phyloP scores from a whole-genome alignment of 768 basidiomycete genomes.

The Chlorophyllum brunneum region DNA sequence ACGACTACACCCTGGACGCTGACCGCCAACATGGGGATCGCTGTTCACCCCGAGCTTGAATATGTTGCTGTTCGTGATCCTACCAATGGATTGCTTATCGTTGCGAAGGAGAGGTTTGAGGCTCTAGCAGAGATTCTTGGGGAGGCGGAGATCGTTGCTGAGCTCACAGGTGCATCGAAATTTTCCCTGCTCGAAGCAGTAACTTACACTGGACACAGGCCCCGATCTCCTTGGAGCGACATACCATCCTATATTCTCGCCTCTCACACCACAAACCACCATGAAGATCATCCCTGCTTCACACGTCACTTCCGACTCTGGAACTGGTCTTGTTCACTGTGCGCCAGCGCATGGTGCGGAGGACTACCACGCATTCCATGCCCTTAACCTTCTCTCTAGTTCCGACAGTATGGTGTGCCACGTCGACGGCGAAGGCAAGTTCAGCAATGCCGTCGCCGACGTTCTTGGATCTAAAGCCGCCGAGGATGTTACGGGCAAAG shows the following conservation, averaged over 20 bases:
- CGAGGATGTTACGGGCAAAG: constrained; percentile 53
- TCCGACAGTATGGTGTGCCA: constrained; percentile 65
- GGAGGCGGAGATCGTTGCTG: constrained; percentile 29
- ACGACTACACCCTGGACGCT: constrained; percentile 98
- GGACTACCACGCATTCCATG: constrained; percentile 79
- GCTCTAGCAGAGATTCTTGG: constrained; percentile 35
- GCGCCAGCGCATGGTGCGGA: constrained; percentile 94
- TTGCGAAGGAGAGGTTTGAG: constrained; percentile 50
- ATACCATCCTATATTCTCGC: constrained; percentile 62
- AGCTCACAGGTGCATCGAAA: constrained; percentile 32
- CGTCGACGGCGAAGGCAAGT: constrained; percentile 74
- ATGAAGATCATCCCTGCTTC: constrained; percentile 59
- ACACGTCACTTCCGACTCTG: constrained; percentile 84
- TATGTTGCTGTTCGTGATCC: constrained; percentile 51
- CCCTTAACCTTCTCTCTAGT: constrained; percentile 44
- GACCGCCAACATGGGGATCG: constrained; percentile 95
- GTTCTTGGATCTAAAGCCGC: constrained; percentile 51
- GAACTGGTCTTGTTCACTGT: constrained; percentile 93
- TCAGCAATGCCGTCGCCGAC: constrained; percentile 53
- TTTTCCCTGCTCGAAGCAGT: background rate
- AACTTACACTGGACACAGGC: constrained; percentile 23
- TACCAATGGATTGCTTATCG: constrained; percentile 30
- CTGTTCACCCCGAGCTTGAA: constrained; percentile 68
- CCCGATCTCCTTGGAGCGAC: constrained; percentile 53
- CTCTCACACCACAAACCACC: constrained; percentile 17